Conservation (phyloP, 768 basidiomycete genomes). For the Tulasnella calospora region DNA sequence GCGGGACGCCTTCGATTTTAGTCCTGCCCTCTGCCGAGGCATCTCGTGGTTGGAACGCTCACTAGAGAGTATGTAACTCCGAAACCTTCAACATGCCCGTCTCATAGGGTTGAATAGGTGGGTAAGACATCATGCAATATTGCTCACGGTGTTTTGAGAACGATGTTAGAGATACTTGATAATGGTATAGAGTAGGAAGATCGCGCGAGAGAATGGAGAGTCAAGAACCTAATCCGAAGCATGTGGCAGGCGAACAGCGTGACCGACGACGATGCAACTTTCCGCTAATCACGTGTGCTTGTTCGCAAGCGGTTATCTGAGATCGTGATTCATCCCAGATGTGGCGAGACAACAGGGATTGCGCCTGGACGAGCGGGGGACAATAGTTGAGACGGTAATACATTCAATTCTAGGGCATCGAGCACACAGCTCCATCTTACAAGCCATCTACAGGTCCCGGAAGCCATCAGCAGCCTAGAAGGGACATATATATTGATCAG, state of each 20-base stretch:
- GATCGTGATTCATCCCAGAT: too few relatives aligned
- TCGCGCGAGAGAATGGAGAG: not conserved
- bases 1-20: not conserved
- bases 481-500: not conserved
- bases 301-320: not conserved
- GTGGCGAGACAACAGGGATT: too few relatives aligned
- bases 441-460: not conserved
- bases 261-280: not conserved
- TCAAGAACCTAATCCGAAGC: not conserved
- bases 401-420: too few relatives aligned
- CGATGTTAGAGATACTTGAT: not conserved
- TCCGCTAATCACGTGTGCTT: not conserved
- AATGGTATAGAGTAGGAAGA: not conserved
- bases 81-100: slow-evolving; percentile 36
- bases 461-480: slow-evolving; percentile 13
- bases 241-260: not conserved
- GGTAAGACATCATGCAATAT: slow-evolving; percentile 29
- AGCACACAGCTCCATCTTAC: not conserved
- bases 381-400: too few relatives aligned
- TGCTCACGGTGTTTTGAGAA: not conserved
- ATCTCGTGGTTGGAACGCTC: slow-evolving; percentile 9
- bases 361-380: too few relatives aligned
- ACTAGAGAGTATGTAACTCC: slow-evolving; percentile 36
- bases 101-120: slow-evolving; percentile 32
- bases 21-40: not conserved